phyloP scores from a whole-genome alignment of 257 asterid species.

The Solanum arcanum region DNA sequence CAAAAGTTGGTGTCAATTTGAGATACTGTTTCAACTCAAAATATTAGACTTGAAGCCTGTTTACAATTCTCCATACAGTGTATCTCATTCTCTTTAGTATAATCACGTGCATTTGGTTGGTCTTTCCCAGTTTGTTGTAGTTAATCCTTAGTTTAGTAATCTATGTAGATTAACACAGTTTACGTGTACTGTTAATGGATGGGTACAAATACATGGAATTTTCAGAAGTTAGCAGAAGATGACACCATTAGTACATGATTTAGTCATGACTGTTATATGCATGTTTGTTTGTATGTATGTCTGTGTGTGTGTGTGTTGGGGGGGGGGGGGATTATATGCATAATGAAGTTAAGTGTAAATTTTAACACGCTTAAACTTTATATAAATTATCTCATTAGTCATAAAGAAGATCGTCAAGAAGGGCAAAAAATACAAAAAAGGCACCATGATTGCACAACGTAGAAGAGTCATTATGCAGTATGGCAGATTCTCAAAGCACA shows the following conservation, averaged over 20 bases:
- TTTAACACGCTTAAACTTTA: background rate
- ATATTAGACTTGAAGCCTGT: background rate
- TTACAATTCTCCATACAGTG: background rate
- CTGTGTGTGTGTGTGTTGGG: too few species aligned
- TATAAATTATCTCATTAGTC: background rate
- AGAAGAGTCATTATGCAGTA: background rate
- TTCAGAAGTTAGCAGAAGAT: background rate
- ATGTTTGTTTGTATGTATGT: background rate
- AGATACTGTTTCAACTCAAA: background rate
- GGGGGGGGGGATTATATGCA: too few species aligned
- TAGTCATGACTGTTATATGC: background rate
- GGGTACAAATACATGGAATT: background rate
- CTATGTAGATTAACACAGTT: background rate
- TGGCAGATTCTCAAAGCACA: background rate
- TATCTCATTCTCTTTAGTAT: background rate
- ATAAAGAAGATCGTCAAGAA: background rate
- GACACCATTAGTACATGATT: background rate
- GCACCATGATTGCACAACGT: background rate
- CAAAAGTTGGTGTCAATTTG: background rate
- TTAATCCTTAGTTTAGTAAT: background rate
- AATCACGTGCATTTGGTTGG: background rate
- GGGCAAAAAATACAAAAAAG: background rate
- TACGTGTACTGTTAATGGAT: background rate
- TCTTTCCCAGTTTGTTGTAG: background rate
- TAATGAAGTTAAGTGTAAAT: background rate